These are phyloP conservation scores for Colletotrichum destructivum DNA, from an alignment of 2,329 filamentous ascomycete genomes.

Conservation along the genomic window DNA sequence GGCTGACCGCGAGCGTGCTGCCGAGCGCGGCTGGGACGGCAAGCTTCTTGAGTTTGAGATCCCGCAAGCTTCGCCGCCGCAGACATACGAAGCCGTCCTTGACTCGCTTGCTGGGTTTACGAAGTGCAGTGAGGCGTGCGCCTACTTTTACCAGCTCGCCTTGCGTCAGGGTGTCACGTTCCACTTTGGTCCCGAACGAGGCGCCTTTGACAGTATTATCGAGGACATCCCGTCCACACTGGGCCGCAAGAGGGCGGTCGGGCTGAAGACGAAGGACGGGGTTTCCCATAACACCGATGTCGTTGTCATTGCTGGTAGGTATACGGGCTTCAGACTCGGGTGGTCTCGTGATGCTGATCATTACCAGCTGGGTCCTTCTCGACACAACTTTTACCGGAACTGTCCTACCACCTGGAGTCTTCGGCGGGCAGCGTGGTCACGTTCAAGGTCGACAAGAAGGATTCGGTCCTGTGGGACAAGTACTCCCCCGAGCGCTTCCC, in stretches of 20 bases:
- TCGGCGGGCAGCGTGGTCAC: conserved; percentile 44
- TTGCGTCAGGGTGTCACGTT: conserved; percentile 47
- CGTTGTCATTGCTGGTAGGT: conserved; percentile 55
- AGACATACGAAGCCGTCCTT: conserved; percentile 46
- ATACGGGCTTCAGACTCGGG: conserved; percentile 42
- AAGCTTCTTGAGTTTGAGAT: conserved; percentile 47
- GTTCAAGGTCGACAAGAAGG: conserved; percentile 44
- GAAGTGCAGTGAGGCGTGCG: conserved; percentile 45
- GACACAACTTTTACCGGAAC: conserved; percentile 46
- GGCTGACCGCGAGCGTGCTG: conserved; percentile 43
- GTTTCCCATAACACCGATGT: conserved; percentile 50
- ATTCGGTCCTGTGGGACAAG: conserved; percentile 49
- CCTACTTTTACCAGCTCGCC: conserved; percentile 44
- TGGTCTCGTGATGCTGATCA: not conserved
- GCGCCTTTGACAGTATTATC: conserved; percentile 46
- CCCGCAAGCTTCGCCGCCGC: conserved; percentile 26
- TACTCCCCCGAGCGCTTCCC: conserved; percentile 52
- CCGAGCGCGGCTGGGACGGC: conserved; percentile 42
- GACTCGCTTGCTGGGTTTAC: conserved; percentile 46
- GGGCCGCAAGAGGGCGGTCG: conserved; percentile 48
- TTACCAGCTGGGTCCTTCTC: conserved; percentile 50
- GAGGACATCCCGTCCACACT: conserved; percentile 21
- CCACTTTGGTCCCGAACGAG: conserved; percentile 46
- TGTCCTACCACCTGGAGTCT: conserved; percentile 45
- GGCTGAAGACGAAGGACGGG: conserved; percentile 57